A percentile compares a stretch with the other conserved stretches of the same genome.
Conservation (phyloP, 1,139 yeast species). For the Magnusiomyces ingens region DNA sequence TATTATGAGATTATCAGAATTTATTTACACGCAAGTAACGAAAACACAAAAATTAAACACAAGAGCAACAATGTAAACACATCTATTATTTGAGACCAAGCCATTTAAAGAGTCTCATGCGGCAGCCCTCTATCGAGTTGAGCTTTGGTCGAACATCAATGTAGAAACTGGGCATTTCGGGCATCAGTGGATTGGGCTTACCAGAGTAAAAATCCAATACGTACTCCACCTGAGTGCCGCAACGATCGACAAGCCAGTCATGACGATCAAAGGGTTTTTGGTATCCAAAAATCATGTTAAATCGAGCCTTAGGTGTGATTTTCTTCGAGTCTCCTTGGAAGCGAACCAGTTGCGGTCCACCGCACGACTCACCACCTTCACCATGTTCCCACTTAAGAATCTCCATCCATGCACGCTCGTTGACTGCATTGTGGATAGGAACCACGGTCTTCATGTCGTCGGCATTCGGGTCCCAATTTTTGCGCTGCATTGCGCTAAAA, state of each 20-base stretch:
- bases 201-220: conserved; percentile 89
- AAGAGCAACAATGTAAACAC: neutral
- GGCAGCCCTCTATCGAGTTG: conserved; percentile 71
- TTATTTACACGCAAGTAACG: neutral
- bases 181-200: conserved; percentile 41
- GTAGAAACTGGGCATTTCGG: conserved; percentile 55
- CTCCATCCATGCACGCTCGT: conserved; percentile 87
- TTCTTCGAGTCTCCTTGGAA: conserved; percentile 85
- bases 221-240: conserved; percentile 78
- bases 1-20: neutral
- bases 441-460: conserved; percentile 84
- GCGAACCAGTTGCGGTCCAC: conserved; percentile 77
- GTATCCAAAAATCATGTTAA: conserved; percentile 53
- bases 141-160: conserved; percentile 90
- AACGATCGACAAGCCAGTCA: conserved; percentile 88
- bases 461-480: conserved; percentile 78
- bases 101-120: conserved; percentile 55
- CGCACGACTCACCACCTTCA: conserved; percentile 58
- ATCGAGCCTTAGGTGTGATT: conserved; percentile 83
- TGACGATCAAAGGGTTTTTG: conserved; percentile 90
- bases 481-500: conserved; percentile 87
- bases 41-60: neutral
- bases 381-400: conserved; percentile 75
- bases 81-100: conserved; percentile 40
- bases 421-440: conserved; percentile 90